phyloP scores from a whole-genome alignment of 2,329 filamentous ascomycete genomes.

The Exophiala bonariae region DNA sequence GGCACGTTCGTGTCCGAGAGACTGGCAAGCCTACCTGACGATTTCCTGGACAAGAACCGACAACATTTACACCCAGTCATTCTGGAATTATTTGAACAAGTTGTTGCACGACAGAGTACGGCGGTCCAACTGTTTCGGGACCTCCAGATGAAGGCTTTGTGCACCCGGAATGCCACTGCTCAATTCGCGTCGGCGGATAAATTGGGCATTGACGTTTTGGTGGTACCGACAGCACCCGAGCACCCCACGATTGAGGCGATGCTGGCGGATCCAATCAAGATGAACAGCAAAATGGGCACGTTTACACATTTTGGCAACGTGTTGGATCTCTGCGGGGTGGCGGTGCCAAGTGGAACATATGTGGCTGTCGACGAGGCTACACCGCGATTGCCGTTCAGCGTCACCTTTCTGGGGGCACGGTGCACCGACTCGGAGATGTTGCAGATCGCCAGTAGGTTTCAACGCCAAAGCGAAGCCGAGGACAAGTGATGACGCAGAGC shows the following conservation, averaged over 20 bases:
- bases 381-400: slow-evolving; percentile 27
- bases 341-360: slow-evolving; percentile 52
- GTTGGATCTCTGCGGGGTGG: slow-evolving; percentile 56
- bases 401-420: slow-evolving; percentile 34
- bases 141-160: slow-evolving; percentile 45
- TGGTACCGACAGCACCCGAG: slow-evolving; percentile 59
- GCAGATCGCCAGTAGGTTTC: slow-evolving; percentile 48
- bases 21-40: slow-evolving; percentile 44
- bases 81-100: slow-evolving; percentile 44
- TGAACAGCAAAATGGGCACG: slow-evolving; percentile 56
- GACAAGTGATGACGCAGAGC: slow-evolving; percentile 5
- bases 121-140: slow-evolving; percentile 53
- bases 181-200: slow-evolving; percentile 16
- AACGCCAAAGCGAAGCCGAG: slow-evolving; percentile 23
- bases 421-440: slow-evolving; percentile 49
- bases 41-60: slow-evolving; percentile 39
- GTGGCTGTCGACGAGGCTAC: slow-evolving; percentile 7
- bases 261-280: slow-evolving; percentile 50
- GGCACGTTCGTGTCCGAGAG: slow-evolving; percentile 60
- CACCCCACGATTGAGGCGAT: slow-evolving; percentile 55
- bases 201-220: slow-evolving; percentile 44
- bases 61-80: slow-evolving; percentile 52
- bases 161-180: slow-evolving; percentile 20
- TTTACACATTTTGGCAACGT: slow-evolving; percentile 65
- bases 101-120: slow-evolving; percentile 38